Percentiles rank a stretch among this genome's conserved stretches.
These are phyloP conservation scores for Narthecium ossifragum DNA, from an alignment of 106 monocot species.

Conservation along the genomic window DNA sequence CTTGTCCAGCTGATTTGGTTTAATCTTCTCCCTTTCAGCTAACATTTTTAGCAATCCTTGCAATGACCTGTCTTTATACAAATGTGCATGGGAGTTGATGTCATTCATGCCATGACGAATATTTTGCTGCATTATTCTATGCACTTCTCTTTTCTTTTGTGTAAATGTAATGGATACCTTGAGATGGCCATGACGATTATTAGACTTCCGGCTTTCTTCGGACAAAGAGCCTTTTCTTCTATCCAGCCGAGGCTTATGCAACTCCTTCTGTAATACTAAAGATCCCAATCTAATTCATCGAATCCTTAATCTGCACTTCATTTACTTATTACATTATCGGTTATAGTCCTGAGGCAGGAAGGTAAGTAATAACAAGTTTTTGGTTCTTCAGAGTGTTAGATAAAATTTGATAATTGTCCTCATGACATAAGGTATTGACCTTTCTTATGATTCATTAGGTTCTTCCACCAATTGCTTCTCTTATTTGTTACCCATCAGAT, in stretches of 20 bases:
- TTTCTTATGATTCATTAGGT: slow-evolving; percentile 24
- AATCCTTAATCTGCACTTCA: slow-evolving; percentile 61
- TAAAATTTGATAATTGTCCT: not conserved
- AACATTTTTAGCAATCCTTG: slow-evolving; percentile 32
- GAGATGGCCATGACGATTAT: slow-evolving; percentile 58
- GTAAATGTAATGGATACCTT: slow-evolving; percentile 61
- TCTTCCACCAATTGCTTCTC: slow-evolving; percentile 61
- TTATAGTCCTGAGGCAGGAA: slow-evolving; percentile 55
- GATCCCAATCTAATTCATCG: slow-evolving; percentile 68
- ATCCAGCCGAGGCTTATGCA: slow-evolving; percentile 86
- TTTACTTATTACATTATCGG: slow-evolving; percentile 74
- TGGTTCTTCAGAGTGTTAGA: not conserved
- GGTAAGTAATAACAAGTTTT: slow-evolving; percentile 21
- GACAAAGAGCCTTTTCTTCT: slow-evolving; percentile 77
- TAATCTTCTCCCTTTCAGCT: slow-evolving; percentile 28
- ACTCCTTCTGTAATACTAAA: slow-evolving; percentile 55
- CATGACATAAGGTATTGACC: not conserved
- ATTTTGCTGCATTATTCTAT: slow-evolving; percentile 57
- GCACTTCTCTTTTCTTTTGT: slow-evolving; percentile 38
- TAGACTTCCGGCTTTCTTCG: slow-evolving; percentile 75
- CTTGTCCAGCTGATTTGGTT: not conserved
- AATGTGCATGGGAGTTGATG: slow-evolving; percentile 39
- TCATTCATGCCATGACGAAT: slow-evolving; percentile 57
- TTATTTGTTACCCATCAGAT: slow-evolving; percentile 54
- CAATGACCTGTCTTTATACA: slow-evolving; percentile 56